Base-by-base conservation (phyloP, 192 early-diverging fungal genomes). In the Backusella morwellensis region DNA sequence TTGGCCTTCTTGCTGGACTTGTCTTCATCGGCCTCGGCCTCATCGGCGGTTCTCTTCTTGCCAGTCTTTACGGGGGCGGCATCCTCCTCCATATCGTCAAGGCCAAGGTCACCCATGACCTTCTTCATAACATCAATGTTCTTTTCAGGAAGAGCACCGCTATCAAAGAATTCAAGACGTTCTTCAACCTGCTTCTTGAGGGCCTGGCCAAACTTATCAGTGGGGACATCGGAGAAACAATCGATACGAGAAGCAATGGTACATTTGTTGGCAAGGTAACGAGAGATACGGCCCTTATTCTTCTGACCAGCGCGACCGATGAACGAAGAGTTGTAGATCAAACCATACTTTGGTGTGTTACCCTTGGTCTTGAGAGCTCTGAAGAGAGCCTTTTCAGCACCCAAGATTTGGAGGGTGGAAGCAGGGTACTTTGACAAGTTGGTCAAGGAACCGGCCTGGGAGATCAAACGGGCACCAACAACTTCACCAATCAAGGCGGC, bases 371-470 rank as follows among this genome's bases (percentile, higher is more conserved):
- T 99, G 78, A 99, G 88, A 23, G 97, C 97, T 68, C 93, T 91
- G 95, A 99, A 99, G 63, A 99, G 91, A 52, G 97, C 97, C 90
- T 99, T 99, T 81, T 99, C 97, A 70, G 97, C 97, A 76, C 97
- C 97, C 35, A 99, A 87, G 82, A 99, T 99, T 87, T 99, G 97
- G 38, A 99, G 92, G 23, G 97, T 99, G 23, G 95, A 97, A 50
- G 97, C 96, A 66, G 97, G 97, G 79, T 97, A 96, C 88, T 99
- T 99, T 81, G 95, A 91, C 44, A 99, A 92, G 88, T 96, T 99
- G 68, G 95, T 93, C 67, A 99, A 89, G n/a, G 95, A 96, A 52
- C 97, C 97, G 56, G 97, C 97, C 78, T 97, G 96, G 19, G 96
- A 92, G 82, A 99, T 99, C 70, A 99, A 87, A 78, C 97, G 92